Conservation (phyloP, 345 rosid species). For the Camelina neglecta region DNA sequence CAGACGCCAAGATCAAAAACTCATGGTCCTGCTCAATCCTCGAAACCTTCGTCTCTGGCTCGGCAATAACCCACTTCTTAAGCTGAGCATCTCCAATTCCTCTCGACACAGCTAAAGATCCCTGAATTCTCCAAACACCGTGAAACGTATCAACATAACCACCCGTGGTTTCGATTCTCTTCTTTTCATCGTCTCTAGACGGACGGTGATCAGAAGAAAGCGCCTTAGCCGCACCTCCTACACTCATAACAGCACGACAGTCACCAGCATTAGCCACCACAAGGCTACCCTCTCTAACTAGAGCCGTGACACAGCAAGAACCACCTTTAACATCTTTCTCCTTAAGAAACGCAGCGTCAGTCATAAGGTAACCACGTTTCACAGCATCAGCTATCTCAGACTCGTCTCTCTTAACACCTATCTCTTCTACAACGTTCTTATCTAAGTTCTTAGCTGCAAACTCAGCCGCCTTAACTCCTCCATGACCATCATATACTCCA, state of each 20-base stretch:
- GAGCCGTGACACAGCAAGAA: constrained; percentile 86
- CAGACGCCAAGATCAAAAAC: constrained; percentile 87
- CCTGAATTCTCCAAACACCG: constrained; percentile 87
- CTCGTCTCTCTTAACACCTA: constrained; percentile 48
- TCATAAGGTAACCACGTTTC: constrained; percentile 70
- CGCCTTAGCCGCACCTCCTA: constrained; percentile 72
- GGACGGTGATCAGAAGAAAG: constrained; percentile 89
- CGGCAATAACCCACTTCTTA: constrained; percentile 80
- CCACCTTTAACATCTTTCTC: constrained; percentile 66
- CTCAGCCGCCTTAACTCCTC: constrained; percentile 81
- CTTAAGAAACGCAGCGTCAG: constrained; percentile 70
- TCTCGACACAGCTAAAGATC: constrained; percentile 82
- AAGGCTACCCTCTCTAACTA: constrained; percentile 67
- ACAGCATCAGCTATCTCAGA: constrained; percentile 59
- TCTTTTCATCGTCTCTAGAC: constrained; percentile 75
- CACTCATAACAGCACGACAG: constrained; percentile 91
- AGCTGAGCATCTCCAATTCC: constrained; percentile 75
- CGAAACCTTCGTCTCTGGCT: constrained; percentile 69
- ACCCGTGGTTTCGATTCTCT: constrained; percentile 71
- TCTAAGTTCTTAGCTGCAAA: constrained; percentile 74
- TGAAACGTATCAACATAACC: constrained; percentile 76
- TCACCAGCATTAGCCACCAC: constrained; percentile 88
- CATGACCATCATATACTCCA: constrained; percentile 93
- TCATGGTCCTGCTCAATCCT: constrained; percentile 60
- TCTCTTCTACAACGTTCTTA: constrained; percentile 63